Conservation (phyloP, 2,329 filamentous ascomycete species). For the Hypoxylon sp. region DNA sequence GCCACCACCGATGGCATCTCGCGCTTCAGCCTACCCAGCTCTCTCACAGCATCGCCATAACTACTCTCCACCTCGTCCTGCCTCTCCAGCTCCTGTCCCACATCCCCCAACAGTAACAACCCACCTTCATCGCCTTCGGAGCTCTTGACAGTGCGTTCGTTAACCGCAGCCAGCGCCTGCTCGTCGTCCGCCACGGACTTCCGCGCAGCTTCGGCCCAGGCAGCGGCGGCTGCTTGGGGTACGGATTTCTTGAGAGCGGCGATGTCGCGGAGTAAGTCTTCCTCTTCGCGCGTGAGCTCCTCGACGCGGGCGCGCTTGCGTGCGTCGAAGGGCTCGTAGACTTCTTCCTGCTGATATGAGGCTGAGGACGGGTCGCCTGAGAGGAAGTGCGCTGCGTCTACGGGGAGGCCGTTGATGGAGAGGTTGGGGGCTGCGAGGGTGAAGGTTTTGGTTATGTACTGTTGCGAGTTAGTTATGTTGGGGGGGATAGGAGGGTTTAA, state of each 20-base stretch:
- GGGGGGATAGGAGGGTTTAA: neutral
- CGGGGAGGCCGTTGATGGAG: constrained; percentile 72
- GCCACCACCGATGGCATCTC: constrained; percentile 75
- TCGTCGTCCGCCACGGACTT: constrained; percentile 64
- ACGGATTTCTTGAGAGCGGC: constrained; percentile 71
- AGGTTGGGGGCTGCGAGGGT: constrained; percentile 71
- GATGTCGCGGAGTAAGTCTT: constrained; percentile 75
- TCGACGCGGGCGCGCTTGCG: constrained; percentile 72
- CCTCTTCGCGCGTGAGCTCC: constrained; percentile 73
- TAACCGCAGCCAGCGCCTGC: constrained; percentile 57
- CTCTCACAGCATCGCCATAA: constrained; percentile 65
- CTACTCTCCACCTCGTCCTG: constrained; percentile 63
- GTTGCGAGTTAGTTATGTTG: constrained; percentile 9
- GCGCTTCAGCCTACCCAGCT: constrained; percentile 68
- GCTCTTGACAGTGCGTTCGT: constrained; percentile 35
- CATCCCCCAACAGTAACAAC: constrained; percentile 42
- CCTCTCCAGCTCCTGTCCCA: constrained; percentile 59
- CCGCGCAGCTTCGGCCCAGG: constrained; percentile 60
- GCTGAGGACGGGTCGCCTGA: constrained; percentile 36
- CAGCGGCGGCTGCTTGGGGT: constrained; percentile 62
- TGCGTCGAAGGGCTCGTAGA: constrained; percentile 73
- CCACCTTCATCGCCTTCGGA: constrained; percentile 35
- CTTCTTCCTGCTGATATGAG: constrained; percentile 56
- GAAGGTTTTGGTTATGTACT: constrained; percentile 76
- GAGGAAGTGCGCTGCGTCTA: constrained; percentile 61